phyloP scores from a whole-genome alignment of 2,329 filamentous ascomycete genomes.

The Sordariomycetes sp. region DNA sequence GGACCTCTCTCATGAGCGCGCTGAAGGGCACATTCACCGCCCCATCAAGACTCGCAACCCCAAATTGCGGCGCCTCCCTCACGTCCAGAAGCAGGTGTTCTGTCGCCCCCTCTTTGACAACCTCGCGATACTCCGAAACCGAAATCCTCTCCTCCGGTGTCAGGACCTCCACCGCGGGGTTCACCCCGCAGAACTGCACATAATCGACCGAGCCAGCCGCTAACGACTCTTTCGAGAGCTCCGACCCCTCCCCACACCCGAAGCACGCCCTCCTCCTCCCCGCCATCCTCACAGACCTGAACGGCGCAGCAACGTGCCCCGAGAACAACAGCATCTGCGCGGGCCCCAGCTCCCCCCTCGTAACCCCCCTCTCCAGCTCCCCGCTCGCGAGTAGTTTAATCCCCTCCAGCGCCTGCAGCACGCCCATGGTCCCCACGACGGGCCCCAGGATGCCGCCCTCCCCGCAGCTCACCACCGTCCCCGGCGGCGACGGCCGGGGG shows the following conservation, averaged over 20 bases:
- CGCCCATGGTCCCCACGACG: constrained; percentile 87
- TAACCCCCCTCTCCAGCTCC: constrained; percentile 10
- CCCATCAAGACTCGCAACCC: constrained; percentile 64
- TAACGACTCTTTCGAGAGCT: constrained; percentile 52
- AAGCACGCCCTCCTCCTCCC: constrained; percentile 60
- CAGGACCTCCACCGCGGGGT: constrained; percentile 43
- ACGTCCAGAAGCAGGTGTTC: constrained; percentile 66
- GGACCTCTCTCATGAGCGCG: constrained; percentile 38
- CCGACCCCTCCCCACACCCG: constrained; percentile 57
- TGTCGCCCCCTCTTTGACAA: not conserved
- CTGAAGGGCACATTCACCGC: constrained; percentile 58
- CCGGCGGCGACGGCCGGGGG: constrained; percentile 73
- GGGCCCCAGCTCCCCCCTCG: constrained; percentile 3
- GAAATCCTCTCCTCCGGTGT: constrained; percentile 56
- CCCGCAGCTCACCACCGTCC: constrained; percentile 74
- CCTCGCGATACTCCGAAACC: constrained; percentile 41
- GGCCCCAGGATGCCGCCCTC: constrained; percentile 90
- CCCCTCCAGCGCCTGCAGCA: constrained; percentile 81
- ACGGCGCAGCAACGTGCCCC: constrained; percentile 32
- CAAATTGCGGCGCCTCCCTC: constrained; percentile 74
- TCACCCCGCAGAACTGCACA: constrained; percentile 69
- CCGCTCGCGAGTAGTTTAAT: constrained; percentile 63
- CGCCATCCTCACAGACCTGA: constrained; percentile 67
- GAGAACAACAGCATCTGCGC: constrained; percentile 36
- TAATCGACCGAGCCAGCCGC: constrained; percentile 66